Conservation (phyloP, 192 early-diverging fungal genomes). For the Gamsiella multidivaricata region DNA sequence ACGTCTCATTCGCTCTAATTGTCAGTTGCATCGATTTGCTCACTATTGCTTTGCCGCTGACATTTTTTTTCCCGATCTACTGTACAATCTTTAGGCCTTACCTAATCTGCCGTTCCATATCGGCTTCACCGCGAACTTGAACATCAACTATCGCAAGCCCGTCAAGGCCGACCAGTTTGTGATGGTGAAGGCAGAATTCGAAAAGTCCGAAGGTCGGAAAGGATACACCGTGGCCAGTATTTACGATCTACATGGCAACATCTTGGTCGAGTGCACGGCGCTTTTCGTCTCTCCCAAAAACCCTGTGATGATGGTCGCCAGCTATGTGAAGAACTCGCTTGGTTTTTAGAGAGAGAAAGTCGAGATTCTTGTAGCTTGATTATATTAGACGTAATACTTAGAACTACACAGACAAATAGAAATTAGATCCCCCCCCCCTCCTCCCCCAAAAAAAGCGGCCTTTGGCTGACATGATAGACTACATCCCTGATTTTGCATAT, state of each 20-base stretch:
- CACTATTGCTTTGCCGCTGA: background rate
- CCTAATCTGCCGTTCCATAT: slow-evolving; percentile 71
- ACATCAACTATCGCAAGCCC: slow-evolving; percentile 78
- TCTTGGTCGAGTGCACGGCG: slow-evolving; percentile 35
- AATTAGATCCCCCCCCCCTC: too few relatives aligned
- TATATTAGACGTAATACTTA: too few relatives aligned
- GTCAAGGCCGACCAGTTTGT: slow-evolving; percentile 72
- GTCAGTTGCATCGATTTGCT: background rate
- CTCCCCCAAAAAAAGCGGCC: too few relatives aligned
- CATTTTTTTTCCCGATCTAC: background rate
- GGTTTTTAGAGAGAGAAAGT: slow-evolving; percentile 28
- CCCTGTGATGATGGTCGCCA: slow-evolving; percentile 40
- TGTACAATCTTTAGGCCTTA: slow-evolving; percentile 40
- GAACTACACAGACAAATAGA: too few relatives aligned
- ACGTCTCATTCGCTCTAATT: background rate
- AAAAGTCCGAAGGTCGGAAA: slow-evolving; percentile 77
- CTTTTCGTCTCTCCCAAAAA: slow-evolving; percentile 50
- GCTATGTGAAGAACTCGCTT: slow-evolving; percentile 49
- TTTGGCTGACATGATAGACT: too few relatives aligned
- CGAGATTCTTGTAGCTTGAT: too few relatives aligned
- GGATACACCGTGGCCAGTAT: slow-evolving; percentile 55
- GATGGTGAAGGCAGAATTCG: slow-evolving; percentile 65
- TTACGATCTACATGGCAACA: slow-evolving; percentile 35
- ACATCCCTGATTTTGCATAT: too few relatives aligned
- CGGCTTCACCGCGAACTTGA: slow-evolving; percentile 81